Evolutionary conservation across 208 protist species (phyloP), one percentile per base, ranked within the genome.

Genomic region (Naegleria gruberi): DNA sequence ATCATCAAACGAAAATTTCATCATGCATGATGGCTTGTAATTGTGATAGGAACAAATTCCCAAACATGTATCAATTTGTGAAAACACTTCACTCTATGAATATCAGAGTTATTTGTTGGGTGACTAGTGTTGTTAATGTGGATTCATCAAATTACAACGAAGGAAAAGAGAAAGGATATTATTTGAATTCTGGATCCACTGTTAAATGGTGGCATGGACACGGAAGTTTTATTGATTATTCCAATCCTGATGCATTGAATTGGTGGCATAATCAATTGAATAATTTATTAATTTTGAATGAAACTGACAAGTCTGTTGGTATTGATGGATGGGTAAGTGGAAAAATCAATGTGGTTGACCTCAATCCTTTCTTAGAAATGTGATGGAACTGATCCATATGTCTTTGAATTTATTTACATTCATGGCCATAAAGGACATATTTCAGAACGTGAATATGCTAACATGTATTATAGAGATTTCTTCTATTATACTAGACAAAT

Each of bases 331-430:
- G 91, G 91, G 46, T 92, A 90, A 83, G 83, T 74, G 5, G 7
- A 0, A 44, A 40, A 19, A 77, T 55, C 15, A 5, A 55, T 15
- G 15, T 55, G 46, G 15, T 55, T 55, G 8, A 55, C 15, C 15
- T 77, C 46, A 55, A 15, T 55, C 15, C 46, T 55, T 55, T 5
- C 46, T 55, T 55, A 51, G 55, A 90, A 90, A 73, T 90, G 89
- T 77, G 89, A 90, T 44, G 89, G 89, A 41, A 90, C 89, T 82
- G 89, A 92, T n/a, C 91, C 91, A 5, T 92, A 91, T 85, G n/a
- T 89, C 4, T 89, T 89, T 55, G 89, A 91, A 46, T 89, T 91
- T 42, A 41, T 65, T 34, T 17, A 45, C 30, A 57, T 82, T 4
- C 42, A 42, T 8, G 90, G 85, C 0, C 51, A 91, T 40, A 37